phyloP scores from a whole-genome alignment of 106 monocot genomes.

The Acorus calamus region DNA sequence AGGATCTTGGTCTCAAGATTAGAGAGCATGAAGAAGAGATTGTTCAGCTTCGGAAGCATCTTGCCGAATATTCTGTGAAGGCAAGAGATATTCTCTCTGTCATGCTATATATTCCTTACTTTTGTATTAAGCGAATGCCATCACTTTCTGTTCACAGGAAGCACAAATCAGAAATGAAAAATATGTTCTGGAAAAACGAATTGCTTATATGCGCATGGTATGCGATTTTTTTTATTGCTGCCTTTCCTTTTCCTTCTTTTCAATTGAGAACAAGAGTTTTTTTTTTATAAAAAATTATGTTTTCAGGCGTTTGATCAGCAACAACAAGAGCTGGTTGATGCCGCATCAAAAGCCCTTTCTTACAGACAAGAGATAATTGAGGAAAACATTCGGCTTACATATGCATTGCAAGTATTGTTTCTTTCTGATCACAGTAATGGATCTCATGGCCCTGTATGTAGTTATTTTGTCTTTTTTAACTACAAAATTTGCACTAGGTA shows the following conservation, averaged over 20 bases:
- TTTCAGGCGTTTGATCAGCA: conserved; percentile 95
- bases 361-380: conserved; percentile 98
- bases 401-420: conserved; percentile 74
- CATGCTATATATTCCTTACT: neutral
- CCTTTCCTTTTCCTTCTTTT: neutral
- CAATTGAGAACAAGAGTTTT: neutral
- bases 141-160: conserved; percentile 36
- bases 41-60: conserved; percentile 64
- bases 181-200: conserved; percentile 71
- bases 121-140: neutral
- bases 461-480: too few relatives aligned
- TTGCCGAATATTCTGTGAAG: conserved; percentile 83
- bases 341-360: conserved; percentile 93
- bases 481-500: too few relatives aligned
- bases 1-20: conserved; percentile 75
- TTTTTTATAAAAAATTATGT: conserved; percentile 6
- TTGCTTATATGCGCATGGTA: conserved; percentile 95
- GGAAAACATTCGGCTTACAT: conserved; percentile 85
- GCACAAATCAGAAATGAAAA: conserved; percentile 72
- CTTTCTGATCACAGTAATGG: neutral
- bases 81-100: conserved; percentile 13
- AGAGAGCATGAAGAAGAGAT: conserved; percentile 86
- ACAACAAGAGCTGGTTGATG: conserved; percentile 90
- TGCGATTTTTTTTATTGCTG: conserved; percentile 1
- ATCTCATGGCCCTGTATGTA: too few relatives aligned